Evolutionary conservation across 495 filamentous ascomycete species (phyloP).

Genomic region (Durotheca rogersii): DNA sequence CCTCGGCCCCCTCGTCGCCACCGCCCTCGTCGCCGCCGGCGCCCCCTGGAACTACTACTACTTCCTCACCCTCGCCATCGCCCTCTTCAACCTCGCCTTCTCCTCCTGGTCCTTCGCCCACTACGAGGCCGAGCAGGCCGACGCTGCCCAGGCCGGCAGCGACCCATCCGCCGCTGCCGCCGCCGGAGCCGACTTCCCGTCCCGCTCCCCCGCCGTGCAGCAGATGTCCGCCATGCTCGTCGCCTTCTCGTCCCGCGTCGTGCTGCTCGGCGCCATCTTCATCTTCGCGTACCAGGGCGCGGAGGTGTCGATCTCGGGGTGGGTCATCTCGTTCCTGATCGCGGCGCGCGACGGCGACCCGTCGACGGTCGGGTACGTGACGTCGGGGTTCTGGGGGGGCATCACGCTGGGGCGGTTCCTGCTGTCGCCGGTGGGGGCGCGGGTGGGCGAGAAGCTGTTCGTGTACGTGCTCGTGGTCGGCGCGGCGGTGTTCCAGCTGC

Average conservation of each 20-base stretch:
- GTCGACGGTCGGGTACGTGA: constrained; percentile 72
- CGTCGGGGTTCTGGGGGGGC: constrained; percentile 79
- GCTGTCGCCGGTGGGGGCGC: constrained; percentile 61
- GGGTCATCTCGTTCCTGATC: constrained; percentile 81
- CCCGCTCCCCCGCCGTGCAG: constrained; percentile 4
- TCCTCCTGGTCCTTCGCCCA: constrained; percentile 61
- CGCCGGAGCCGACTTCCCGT: constrained; percentile 3
- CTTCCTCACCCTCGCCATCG: constrained; percentile 53
- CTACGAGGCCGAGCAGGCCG: constrained; percentile 48
- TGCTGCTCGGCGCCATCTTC: constrained; percentile 70
- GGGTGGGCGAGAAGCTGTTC: constrained; percentile 66
- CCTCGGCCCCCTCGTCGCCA: constrained; percentile 69
- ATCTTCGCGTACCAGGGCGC: constrained; percentile 82
- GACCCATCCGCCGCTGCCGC: constrained; percentile 4
- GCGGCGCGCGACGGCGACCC: constrained; percentile 66
- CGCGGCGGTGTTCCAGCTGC: constrained; percentile 64
- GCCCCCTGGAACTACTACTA: constrained; percentile 62
- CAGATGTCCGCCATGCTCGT: constrained; percentile 37
- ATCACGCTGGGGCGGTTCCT: constrained; percentile 73
- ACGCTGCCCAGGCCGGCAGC: no score
- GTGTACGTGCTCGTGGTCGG: constrained; percentile 61
- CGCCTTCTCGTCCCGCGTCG: constrained; percentile 57
- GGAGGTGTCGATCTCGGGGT: constrained; percentile 75
- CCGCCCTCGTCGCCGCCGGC: constrained; percentile 55
- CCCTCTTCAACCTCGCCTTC: constrained; percentile 49